A percentile compares a stretch with the other conserved stretches of the same genome.
These are phyloP conservation scores for Imleria badia DNA, from an alignment of 768 basidiomycete species.

Conservation along the genomic window DNA sequence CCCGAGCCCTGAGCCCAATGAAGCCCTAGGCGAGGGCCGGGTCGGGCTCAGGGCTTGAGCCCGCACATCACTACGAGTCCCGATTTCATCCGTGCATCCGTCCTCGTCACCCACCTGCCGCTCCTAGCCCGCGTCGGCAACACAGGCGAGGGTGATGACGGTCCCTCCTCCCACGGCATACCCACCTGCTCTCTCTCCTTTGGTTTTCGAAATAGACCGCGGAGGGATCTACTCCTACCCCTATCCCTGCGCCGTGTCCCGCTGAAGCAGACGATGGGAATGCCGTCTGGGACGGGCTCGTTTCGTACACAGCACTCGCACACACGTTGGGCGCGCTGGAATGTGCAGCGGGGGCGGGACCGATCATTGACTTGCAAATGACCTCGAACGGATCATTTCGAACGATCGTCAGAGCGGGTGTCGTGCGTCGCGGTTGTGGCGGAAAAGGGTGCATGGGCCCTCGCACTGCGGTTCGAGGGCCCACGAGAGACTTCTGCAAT, in stretches of 20 bases:
- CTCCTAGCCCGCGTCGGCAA: background rate
- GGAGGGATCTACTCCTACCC: slow-evolving; percentile 15
- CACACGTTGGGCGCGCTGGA: slow-evolving; percentile 5
- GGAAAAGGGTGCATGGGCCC: background rate
- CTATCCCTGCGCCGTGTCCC: background rate
- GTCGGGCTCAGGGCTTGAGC: no score
- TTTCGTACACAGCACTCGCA: background rate
- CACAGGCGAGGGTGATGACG: background rate
- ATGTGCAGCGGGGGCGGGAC: background rate
- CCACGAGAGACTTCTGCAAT: slow-evolving; percentile 28
- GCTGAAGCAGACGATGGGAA: background rate
- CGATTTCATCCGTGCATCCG: slow-evolving; percentile 24
- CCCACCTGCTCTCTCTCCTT: slow-evolving; percentile 5
- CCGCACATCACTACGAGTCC: no score
- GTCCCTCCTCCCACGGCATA: slow-evolving; percentile 12
- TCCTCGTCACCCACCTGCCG: slow-evolving; percentile 29
- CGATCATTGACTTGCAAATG: slow-evolving; percentile 13
- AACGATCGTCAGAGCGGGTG: slow-evolving; percentile 24
- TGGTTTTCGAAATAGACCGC: slow-evolving; percentile 27
- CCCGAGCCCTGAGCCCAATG: no score
- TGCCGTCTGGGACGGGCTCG: background rate
- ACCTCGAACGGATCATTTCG: slow-evolving; percentile 27
- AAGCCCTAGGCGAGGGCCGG: no score
- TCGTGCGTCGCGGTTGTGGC: slow-evolving; percentile 1
- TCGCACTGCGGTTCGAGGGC: background rate